Percentiles rank a stretch among this genome's conserved stretches.
Evolutionary conservation across 1,139 yeast genomes (phyloP).

Genomic region (Torulaspora pretoriensis): DNA sequence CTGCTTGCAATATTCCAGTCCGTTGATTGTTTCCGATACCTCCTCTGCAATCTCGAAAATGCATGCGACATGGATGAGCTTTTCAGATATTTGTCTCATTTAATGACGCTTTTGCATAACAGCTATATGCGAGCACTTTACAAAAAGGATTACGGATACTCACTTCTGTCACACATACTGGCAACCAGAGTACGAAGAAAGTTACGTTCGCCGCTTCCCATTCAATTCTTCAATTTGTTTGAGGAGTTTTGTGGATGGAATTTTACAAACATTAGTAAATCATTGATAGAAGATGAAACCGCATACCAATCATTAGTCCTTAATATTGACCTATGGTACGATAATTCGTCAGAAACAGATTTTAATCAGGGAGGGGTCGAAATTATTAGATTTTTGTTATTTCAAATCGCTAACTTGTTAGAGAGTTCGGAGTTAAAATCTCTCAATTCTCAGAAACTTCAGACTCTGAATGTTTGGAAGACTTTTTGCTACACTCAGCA

Average conservation of each 20-base stretch:
- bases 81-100: conserved; percentile 18
- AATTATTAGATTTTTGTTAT: conserved; percentile 48
- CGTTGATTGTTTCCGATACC: conserved; percentile 18
- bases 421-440: conserved; percentile 47
- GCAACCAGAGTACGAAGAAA: conserved; percentile 22
- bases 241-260: conserved; percentile 47
- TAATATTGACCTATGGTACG: conserved; percentile 51
- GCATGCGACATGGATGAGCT: conserved; percentile 14
- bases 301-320: conserved; percentile 46
- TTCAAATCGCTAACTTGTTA: conserved; percentile 54
- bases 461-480: conserved; percentile 51
- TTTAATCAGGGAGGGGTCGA: conserved; percentile 36
- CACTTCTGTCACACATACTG: conserved; percentile 29
- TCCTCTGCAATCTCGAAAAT: conserved; percentile 17
- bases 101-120: conserved; percentile 20
- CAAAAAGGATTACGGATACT: conserved; percentile 23
- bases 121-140: conserved; percentile 19
- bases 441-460: conserved; percentile 50
- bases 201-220: conserved; percentile 23
- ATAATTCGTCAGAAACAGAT: conserved; percentile 7
- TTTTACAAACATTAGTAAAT: conserved; percentile 40
- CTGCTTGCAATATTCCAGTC: conserved; percentile 22
- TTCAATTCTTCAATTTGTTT: conserved; percentile 41
- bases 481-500: conserved; percentile 47
- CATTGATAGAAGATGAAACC: conserved; percentile 43